These are phyloP conservation scores for Batkoa obscura DNA, from an alignment of 371 early-diverging fungal genomes.

Conservation along the genomic window DNA sequence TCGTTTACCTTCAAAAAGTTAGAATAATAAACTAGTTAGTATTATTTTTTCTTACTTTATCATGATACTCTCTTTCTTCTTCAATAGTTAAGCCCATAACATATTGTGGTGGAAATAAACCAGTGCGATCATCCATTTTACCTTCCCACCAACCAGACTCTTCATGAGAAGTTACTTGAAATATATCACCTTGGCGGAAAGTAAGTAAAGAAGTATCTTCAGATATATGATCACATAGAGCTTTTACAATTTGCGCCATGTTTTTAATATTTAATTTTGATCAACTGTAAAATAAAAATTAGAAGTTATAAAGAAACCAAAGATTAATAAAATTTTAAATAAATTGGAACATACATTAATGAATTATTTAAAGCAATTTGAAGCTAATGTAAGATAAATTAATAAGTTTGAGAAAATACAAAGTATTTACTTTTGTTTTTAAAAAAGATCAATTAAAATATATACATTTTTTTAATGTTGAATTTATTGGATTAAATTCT, in stretches of 20 bases:
- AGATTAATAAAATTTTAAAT: no score
- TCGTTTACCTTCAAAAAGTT: neutral
- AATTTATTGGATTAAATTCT: no score
- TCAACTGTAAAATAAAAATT: no score
- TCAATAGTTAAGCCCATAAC: conserved; percentile 14
- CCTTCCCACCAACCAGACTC: conserved; percentile 91
- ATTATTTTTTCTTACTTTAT: neutral
- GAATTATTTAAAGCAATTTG: no score
- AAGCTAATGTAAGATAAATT: no score
- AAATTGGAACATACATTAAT: no score
- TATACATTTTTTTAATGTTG: no score
- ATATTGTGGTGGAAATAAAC: conserved; percentile 82
- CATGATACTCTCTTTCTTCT: conserved; percentile 9
- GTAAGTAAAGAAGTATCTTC: conserved; percentile 50
- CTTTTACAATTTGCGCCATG: conserved; percentile 12
- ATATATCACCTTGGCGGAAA: conserved; percentile 54
- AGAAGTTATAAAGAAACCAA: no score
- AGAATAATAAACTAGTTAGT: neutral
- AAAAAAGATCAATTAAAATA: no score
- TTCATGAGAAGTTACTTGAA: conserved; percentile 60
- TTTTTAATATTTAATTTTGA: no score
- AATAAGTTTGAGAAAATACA: no score
- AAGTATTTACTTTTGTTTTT: no score
- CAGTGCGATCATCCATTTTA: conserved; percentile 33
- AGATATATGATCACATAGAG: conserved; percentile 59